Base-by-base conservation (phyloP, 108 stramenopile species). In the Cylindrotheca closterium region DNA sequence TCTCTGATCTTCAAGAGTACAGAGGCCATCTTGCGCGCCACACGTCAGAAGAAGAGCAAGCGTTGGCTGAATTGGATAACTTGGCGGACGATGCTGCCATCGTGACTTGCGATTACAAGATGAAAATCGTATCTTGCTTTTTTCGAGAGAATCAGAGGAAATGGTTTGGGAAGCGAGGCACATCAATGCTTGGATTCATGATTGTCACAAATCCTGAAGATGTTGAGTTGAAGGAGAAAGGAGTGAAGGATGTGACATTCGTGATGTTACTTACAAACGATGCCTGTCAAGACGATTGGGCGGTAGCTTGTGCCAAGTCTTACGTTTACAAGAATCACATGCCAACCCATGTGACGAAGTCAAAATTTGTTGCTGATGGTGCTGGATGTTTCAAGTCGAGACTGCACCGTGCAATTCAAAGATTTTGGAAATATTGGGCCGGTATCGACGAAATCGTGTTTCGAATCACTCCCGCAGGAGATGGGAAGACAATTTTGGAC, bases 81-180 rank as follows among this genome's bases (percentile, higher is more conserved):
- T 26, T 58, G 7, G 12, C 32, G 19, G 57, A 58, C 29, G 57
- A 58, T 45, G n/a, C 21, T 19, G 21, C 25, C 34, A 58, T 58
- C 28, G 19, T 58, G 18, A 58, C 57, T 7, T 58, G 12, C 28
- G 27, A 58, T 25, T 58, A 58, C 57, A 58, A 58, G 57, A 58
- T 58, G 57, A 58, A 58, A 45, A 58, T 58, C 25, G 10, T 58
- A 42, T 27, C 57, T 18, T 58, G 57, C 57, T 58, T 42, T 19
- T 58, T 30, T 26, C 27, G 57, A 4, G 57, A 58, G 27, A 58
- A 58, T 45, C 57, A 58, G 29, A 42, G 18, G 27, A 58, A 58
- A 30, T 58, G 57, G 57, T 58, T 58, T 45, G 57, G 57, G 19
- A 58, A 58, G 57, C 27, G 57, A 5, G 57, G 57, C 7, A 58